A percentile compares a stretch with the other conserved stretches of the same genome.
Evolutionary conservation across 495 filamentous ascomycete genomes (phyloP).

Genomic region (Aspergillus baeticus): DNA sequence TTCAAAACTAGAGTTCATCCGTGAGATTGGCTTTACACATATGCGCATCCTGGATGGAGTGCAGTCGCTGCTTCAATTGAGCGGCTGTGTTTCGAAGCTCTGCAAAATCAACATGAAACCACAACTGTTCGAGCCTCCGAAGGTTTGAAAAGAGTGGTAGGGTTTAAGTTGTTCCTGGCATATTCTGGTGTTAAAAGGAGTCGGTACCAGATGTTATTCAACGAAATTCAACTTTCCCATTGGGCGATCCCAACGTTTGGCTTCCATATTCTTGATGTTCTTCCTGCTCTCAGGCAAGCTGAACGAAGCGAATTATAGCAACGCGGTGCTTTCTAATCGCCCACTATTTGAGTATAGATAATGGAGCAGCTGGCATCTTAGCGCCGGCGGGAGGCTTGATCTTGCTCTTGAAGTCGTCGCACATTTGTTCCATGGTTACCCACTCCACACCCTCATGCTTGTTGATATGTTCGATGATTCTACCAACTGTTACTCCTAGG

Average conservation of each 20-base stretch:
- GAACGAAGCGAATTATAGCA: not conserved
- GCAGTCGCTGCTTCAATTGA: constrained; percentile 89
- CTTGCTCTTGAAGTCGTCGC: constrained; percentile 67
- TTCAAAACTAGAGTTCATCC: constrained; percentile 91
- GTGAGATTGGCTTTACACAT: constrained; percentile 98
- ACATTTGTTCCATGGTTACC: constrained; percentile 71
- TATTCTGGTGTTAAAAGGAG: constrained; percentile 19
- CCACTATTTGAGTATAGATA: constrained; percentile 4
- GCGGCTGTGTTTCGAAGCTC: constrained; percentile 84
- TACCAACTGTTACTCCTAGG: constrained; percentile 17
- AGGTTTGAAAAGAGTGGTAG: constrained; percentile 26
- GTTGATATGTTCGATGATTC: constrained; percentile 71
- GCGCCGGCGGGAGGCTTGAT: constrained; percentile 65
- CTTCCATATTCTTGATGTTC: too few species aligned
- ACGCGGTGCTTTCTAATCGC: not conserved
- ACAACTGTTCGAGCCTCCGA: constrained; percentile 67
- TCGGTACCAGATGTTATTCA: not conserved
- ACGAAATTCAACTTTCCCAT: not conserved
- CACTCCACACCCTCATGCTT: constrained; percentile 73
- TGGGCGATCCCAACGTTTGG: not conserved
- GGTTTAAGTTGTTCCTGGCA: constrained; percentile 1
- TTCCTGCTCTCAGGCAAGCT: too few species aligned
- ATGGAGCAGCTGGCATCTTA: constrained; percentile 57
- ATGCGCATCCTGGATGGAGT: constrained; percentile 98
- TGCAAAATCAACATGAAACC: constrained; percentile 96